phyloP scores from a whole-genome alignment of 257 asterid species.

The Plantago ovata region DNA sequence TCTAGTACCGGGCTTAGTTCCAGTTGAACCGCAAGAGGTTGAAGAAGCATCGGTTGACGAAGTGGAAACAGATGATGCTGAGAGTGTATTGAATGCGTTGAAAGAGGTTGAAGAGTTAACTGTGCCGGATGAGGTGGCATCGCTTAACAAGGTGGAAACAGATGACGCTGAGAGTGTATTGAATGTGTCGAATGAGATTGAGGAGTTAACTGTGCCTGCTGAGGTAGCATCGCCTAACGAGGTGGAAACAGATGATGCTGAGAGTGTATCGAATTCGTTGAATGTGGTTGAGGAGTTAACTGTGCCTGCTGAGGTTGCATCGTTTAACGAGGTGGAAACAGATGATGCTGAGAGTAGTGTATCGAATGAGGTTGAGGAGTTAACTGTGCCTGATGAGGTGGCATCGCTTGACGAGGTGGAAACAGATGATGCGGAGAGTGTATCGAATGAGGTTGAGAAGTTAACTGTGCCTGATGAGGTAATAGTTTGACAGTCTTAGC shows the following conservation, averaged over 20 bases:
- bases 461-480: constrained; percentile 43
- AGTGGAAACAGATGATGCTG: constrained; percentile 20
- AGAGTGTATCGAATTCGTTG: constrained; percentile 1
- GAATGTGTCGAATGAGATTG: constrained; percentile 19
- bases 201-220: constrained; percentile 17
- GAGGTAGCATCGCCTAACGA: constrained; percentile 11
- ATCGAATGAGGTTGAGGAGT: constrained; percentile 23
- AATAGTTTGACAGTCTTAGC: constrained; percentile 28
- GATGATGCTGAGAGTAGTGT: constrained; percentile 14
- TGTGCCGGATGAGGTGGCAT: constrained; percentile 14
- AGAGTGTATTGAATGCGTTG: constrained; percentile 1
- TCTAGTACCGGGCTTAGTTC: constrained; percentile 57
- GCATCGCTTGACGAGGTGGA: constrained; percentile 21
- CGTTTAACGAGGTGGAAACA: constrained; percentile 22
- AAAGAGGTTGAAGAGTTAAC: constrained; percentile 26
- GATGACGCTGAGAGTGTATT: constrained; percentile 13
- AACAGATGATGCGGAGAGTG: constrained; percentile 13
- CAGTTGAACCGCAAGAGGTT: constrained; percentile 26
- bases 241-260: constrained; percentile 20
- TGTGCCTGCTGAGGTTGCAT: constrained; percentile 14
- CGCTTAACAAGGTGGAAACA: constrained; percentile 22
- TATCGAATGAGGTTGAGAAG: constrained; percentile 23
- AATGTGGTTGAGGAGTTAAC: constrained; percentile 26
- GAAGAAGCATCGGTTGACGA: constrained; percentile 21
- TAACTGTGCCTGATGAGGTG: constrained; percentile 9